Conservation (phyloP, 768 basidiomycete species). For the Boletus insuetus region DNA sequence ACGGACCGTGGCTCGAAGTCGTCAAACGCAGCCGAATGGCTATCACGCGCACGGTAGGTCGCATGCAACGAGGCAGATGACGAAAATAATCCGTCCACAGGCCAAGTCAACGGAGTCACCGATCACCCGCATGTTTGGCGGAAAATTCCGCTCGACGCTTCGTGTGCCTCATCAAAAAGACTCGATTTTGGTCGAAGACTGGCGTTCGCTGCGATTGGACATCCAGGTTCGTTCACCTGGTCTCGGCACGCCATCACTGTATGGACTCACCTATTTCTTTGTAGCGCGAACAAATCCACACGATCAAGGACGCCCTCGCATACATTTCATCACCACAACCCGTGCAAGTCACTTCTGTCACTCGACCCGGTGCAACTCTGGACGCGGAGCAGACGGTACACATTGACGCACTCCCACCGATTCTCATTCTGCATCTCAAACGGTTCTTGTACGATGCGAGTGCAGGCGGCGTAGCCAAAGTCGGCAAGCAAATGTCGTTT, state of each 20-base stretch:
- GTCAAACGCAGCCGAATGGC: slow-evolving; percentile 82
- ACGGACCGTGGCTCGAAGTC: slow-evolving; percentile 90
- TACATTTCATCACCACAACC: slow-evolving; percentile 77
- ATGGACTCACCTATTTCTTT: not conserved
- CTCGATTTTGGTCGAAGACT: slow-evolving; percentile 86
- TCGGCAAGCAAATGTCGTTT: slow-evolving; percentile 78
- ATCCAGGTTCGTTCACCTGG: slow-evolving; percentile 59
- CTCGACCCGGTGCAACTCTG: slow-evolving; percentile 53
- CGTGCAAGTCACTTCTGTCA: slow-evolving; percentile 65
- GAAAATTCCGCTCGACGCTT: slow-evolving; percentile 84
- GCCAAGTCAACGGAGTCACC: slow-evolving; percentile 81
- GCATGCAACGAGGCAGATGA: slow-evolving; percentile 1
- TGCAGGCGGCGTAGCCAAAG: slow-evolving; percentile 79
- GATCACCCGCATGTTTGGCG: slow-evolving; percentile 90
- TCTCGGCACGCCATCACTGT: not conserved
- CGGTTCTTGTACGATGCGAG: slow-evolving; percentile 82
- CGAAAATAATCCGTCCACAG: slow-evolving; percentile 34
- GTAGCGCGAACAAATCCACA: slow-evolving; percentile 69
- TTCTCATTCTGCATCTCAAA: slow-evolving; percentile 88
- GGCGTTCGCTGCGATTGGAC: slow-evolving; percentile 84
- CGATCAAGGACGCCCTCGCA: slow-evolving; percentile 79
- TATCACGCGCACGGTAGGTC: slow-evolving; percentile 73
- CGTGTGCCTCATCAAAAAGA: slow-evolving; percentile 81
- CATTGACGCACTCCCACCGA: slow-evolving; percentile 79
- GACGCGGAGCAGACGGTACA: slow-evolving; percentile 74